These are phyloP conservation scores for Pterulicium gracile DNA, from an alignment of 1,284 basidiomycete genomes.

Conservation along the genomic window DNA sequence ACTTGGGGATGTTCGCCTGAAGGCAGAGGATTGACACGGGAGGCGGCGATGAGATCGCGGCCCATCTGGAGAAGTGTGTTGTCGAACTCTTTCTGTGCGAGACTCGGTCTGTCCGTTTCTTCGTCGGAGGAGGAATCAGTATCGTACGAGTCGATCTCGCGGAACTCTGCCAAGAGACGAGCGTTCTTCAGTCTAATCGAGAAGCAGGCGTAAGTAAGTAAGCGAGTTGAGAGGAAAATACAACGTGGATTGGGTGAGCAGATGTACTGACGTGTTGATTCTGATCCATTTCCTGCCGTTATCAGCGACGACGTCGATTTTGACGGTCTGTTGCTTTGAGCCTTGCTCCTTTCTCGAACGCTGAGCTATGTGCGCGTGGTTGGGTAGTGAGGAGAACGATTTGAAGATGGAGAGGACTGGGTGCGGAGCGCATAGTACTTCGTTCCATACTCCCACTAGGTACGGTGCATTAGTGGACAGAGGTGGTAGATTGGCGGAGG, in stretches of 20 bases:
- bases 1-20: conserved; percentile 24
- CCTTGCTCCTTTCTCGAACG: conserved; percentile 4
- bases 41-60: conserved; percentile 7
- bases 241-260: too few relatives aligned
- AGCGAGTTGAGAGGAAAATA: not conserved
- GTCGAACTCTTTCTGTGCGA: conserved; percentile 45
- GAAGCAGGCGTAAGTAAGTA: conserved; percentile 3
- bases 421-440: conserved; percentile 46
- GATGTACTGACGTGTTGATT: conserved; percentile 77
- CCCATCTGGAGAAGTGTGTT: conserved; percentile 65
- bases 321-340: conserved; percentile 22
- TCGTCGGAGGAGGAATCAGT: conserved; percentile 56
- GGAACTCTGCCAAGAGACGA: conserved; percentile 66
- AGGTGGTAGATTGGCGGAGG: conserved; percentile 29
- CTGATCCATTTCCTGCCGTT: conserved; percentile 68
- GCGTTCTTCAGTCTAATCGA: conserved; percentile 73
- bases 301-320: conserved; percentile 72
- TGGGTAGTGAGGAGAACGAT: conserved; percentile 23
- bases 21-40: conserved; percentile 12
- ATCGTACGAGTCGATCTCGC: conserved; percentile 72
- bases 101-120: conserved; percentile 19
- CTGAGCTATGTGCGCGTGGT: conserved; percentile 12
- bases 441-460: conserved; percentile 68
- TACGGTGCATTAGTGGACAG: conserved; percentile 69
- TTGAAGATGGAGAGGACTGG: conserved; percentile 53